Base-by-base conservation (phyloP, 176 grass and related monocot genomes). In the Avena sativa region DNA sequence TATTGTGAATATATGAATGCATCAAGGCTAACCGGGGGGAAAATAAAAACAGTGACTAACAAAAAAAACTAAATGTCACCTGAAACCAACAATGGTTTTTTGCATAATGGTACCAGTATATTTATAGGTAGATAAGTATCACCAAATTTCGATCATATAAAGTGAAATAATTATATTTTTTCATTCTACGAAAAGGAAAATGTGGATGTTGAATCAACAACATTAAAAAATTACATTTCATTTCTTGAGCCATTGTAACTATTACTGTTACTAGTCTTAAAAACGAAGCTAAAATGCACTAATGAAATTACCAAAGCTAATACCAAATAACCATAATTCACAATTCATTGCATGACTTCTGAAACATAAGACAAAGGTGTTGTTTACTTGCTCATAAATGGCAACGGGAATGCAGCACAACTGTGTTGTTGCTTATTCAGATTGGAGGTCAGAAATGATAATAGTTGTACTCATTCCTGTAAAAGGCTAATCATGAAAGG, bases 241-340 rank as follows among this genome's bases (percentile, higher is more conserved):
- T 52, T 51, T 71, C 53, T 81, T 26, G 9, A 63, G 19, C 60
- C 15, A 20, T 88, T 52, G 25, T 12, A 47, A 69, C 67, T 86
- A 38, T 14, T 77, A 65, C 36, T 51, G 0, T 60, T 78, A 14
- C 12, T 71, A 88, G 9, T 83, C 13, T 6, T 6, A 8, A 13
- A 84, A 74, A 74, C 17, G 0, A 81, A 73, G 55, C 59, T 73
- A 73, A 17, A 81, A 73, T 74, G 28, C 21, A 26, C 53, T 51
- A 72, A 79, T 16, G 17, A 62, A 87, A 87, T 59, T 51, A 61
- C n/a, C 5, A 5, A 84, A 60, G 21, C 68, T 74, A 84, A 73
- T 61, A 72, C 36, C 23, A 26, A 60, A 47, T 32, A 17, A 72
- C 67, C 32, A 55, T 40, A 56, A 52, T 75, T 52, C 21, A 38